Evolutionary conservation across 192 early-diverging fungal genomes (phyloP).

Genomic region (Coemansia sp.): DNA sequence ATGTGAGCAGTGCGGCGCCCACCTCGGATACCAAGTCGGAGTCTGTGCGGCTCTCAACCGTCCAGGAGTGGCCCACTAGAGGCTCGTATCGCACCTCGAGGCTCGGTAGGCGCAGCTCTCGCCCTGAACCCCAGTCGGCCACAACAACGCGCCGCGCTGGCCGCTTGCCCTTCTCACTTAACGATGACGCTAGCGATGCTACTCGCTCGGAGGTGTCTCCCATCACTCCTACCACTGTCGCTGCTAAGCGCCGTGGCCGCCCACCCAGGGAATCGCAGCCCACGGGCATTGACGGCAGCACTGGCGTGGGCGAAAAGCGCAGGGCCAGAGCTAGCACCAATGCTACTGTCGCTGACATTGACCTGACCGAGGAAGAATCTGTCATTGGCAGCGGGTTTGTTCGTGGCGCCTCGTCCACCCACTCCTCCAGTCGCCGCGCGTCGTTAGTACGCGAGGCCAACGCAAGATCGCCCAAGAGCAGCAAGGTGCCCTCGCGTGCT

Average conservation of each 20-base stretch:
- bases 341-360: background rate
- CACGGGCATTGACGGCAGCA: background rate
- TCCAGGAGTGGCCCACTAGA: background rate
- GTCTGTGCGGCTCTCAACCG: background rate
- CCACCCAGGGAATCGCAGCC: background rate
- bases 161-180: slow-evolving; percentile 6
- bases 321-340: background rate
- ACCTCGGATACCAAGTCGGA: background rate
- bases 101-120: background rate
- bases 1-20: background rate
- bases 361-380: background rate
- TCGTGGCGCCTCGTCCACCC: background rate
- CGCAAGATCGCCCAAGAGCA: background rate
- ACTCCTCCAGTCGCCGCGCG: background rate
- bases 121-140: background rate
- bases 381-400: background rate
- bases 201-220: background rate
- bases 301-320: background rate
- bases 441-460: background rate
- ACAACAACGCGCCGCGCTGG: slow-evolving; percentile 5
- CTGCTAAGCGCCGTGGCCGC: background rate
- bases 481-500: background rate
- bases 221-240: background rate
- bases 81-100: background rate
- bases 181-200: slow-evolving; percentile 10